Evolutionary conservation across 495 filamentous ascomycete species (phyloP).

Genomic region (Podospora pseudoanserina): DNA sequence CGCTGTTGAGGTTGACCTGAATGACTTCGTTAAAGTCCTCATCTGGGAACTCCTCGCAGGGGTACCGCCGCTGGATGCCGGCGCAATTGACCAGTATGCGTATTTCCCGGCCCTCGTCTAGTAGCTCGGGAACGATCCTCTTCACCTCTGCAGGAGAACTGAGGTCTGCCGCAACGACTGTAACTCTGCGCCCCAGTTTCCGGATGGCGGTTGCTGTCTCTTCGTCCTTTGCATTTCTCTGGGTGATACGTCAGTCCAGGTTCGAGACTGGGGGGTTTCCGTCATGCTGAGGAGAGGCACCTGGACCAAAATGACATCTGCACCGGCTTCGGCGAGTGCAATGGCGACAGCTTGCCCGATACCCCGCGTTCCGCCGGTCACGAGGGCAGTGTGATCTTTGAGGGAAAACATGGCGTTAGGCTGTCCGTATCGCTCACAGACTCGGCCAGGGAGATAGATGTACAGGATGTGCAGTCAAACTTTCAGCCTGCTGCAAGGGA

Average conservation of each 20-base stretch:
- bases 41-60: slow-evolving; percentile 73
- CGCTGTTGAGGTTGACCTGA: slow-evolving; percentile 77
- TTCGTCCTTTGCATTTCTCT: slow-evolving; percentile 66
- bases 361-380: slow-evolving; percentile 84
- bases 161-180: slow-evolving; percentile 73
- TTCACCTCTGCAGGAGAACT: slow-evolving; percentile 57
- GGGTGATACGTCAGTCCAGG: slow-evolving; percentile 1
- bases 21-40: slow-evolving; percentile 82
- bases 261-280: no score
- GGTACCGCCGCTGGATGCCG: slow-evolving; percentile 78
- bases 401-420: slow-evolving; percentile 48
- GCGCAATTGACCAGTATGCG: slow-evolving; percentile 81
- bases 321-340: slow-evolving; percentile 77
- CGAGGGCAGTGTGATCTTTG: slow-evolving; percentile 68
- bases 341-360: slow-evolving; percentile 84
- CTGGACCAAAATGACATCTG: slow-evolving; percentile 73
- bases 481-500: neutral
- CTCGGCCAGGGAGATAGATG: no score
- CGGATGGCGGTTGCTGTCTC: slow-evolving; percentile 59
- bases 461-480: neutral
- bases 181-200: slow-evolving; percentile 61
- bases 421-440: neutral
- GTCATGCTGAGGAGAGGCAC: slow-evolving; percentile 27
- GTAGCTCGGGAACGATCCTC: slow-evolving; percentile 56
- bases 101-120: slow-evolving; percentile 57